Evolutionary conservation across 768 basidiomycete species (phyloP).

Genomic region (Vararia minispora): DNA sequence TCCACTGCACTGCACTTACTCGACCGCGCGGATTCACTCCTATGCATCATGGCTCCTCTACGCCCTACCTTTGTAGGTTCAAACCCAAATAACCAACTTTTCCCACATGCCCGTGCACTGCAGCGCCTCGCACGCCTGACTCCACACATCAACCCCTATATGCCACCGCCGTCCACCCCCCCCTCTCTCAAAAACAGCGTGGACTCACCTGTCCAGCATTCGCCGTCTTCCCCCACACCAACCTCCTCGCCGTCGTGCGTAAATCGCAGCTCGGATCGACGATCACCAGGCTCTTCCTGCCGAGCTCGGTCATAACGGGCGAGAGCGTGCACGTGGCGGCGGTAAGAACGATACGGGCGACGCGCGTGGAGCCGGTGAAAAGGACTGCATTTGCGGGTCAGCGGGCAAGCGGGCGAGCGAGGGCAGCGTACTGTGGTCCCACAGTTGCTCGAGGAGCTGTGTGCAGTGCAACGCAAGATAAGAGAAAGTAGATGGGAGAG

Average conservation of each 20-base stretch:
- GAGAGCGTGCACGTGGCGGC: constrained; percentile 74
- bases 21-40: too few species aligned
- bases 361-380: constrained; percentile 48
- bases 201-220: constrained; percentile 48
- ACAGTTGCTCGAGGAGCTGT: constrained; percentile 65
- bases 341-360: constrained; percentile 54
- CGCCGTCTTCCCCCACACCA: constrained; percentile 70
- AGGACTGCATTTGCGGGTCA: constrained; percentile 28
- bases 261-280: constrained; percentile 63
- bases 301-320: constrained; percentile 56
- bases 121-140: too few species aligned
- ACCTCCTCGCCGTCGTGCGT: constrained; percentile 50
- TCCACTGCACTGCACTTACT: too few species aligned
- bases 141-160: too few species aligned
- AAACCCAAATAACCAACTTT: too few species aligned
- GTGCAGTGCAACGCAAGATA: background rate
- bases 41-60: too few species aligned
- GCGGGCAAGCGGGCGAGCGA: constrained; percentile 10
- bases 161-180: too few species aligned
- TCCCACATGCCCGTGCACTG: too few species aligned
- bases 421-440: constrained; percentile 47
- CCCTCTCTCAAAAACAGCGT: background rate
- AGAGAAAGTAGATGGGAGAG: too few species aligned
- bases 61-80: too few species aligned
- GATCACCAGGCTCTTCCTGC: constrained; percentile 68